Base-by-base conservation (phyloP, 768 basidiomycete genomes). In the Suillus subalutaceus region DNA sequence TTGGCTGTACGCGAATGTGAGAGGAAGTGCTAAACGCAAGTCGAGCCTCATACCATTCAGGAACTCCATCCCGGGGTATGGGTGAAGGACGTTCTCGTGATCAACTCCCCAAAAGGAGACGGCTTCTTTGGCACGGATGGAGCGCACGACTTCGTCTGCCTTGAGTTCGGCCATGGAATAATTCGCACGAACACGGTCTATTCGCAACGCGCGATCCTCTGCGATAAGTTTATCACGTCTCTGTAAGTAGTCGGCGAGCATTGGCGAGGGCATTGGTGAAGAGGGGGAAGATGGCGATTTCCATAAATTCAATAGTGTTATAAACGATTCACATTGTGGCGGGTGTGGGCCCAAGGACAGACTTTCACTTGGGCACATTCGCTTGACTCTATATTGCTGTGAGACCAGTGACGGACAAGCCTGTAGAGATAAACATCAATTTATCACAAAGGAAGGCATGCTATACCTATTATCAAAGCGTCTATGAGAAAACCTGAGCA, bases 21-120 rank as follows among this genome's bases (percentile, higher is more conserved):
- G 44, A 52, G 13, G n/a, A 53, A 37, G 32, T 26, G 56, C 32
- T 6, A 63, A 26, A 18, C 26, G 10, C 1, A 62, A 26, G 12
- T 56, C 4, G 7, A 7, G 48, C 44, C 23, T 58, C 72, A 44
- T 69, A 88, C 89, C 89, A 59, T 88, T 90, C 68, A 91, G 73
- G 69, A 91, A 92, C 67, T 85, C 89, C 89, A 90, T 91, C 40
- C 91, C 91, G 48, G 90, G 90, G 68, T 90, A 91, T 2, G 86
- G 79, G 67, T 90, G 86, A 23, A 82, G 84, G 44, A 86, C 77
- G 12, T 80, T 81, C 20, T 83, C 78, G 67, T 84, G 77, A n/a
- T 87, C 83, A 60, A 75, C 75, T 44, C 73, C 79, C 90, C 90
- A 91, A n/a, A 91, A 75, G 2, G 82, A 79, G 32, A 74, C 70